Percentiles rank a stretch among this genome's conserved stretches.
Conservation (phyloP, 106 monocot species). For the Acorus gramineus region DNA sequence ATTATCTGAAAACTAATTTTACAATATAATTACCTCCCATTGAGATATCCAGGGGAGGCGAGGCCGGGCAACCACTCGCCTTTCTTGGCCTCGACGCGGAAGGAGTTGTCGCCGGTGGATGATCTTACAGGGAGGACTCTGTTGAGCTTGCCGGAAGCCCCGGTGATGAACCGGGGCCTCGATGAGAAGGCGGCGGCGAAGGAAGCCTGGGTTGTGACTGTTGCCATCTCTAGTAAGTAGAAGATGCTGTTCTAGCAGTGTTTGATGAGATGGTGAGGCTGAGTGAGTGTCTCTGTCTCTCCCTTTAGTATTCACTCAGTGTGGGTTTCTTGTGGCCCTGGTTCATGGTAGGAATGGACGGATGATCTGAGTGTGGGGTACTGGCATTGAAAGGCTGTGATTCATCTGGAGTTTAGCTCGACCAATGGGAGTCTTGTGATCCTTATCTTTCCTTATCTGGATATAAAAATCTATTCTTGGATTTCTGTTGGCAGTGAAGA, state of each 20-base stretch:
- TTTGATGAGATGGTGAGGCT: conserved; percentile 1
- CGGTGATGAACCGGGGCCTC: conserved; percentile 45
- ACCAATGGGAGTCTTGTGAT: conserved; percentile 22
- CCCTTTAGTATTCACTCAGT: conserved; percentile 22
- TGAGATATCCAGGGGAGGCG: conserved; percentile 70
- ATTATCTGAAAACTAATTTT: too few species aligned
- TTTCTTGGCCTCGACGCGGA: conserved; percentile 77
- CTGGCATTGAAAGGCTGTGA: conserved; percentile 18
- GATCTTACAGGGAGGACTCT: conserved; percentile 13
- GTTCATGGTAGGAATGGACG: neutral
- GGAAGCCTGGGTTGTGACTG: conserved; percentile 67
- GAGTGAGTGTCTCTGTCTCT: neutral
- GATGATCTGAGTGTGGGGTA: conserved; percentile 1
- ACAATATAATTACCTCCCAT: conserved; percentile 39
- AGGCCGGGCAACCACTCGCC: conserved; percentile 96
- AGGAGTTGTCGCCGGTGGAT: neutral
- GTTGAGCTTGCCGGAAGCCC: conserved; percentile 39
- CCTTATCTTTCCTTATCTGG: conserved; percentile 58
- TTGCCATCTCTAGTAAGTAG: conserved; percentile 28
- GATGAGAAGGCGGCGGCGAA: conserved; percentile 43
- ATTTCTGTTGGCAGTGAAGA: conserved; percentile 15
- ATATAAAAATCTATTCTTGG: conserved; percentile 17
- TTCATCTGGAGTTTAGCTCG: neutral
- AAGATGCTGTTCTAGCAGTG: neutral
- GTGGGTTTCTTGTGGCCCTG: conserved; percentile 24